Conservation (phyloP, 148 eudicot genomes). For the Silene conica region DNA sequence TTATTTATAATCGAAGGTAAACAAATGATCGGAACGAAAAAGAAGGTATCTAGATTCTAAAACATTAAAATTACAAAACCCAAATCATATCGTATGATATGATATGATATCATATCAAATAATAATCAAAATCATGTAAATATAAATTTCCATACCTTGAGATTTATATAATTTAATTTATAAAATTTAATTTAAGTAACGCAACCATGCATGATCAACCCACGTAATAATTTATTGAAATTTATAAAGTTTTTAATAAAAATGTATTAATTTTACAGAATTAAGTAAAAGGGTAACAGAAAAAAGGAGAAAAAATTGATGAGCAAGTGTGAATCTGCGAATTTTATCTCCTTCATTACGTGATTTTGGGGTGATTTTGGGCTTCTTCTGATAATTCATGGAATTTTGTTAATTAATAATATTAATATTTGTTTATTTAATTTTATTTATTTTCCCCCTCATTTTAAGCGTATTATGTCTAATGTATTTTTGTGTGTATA, state of each 20-base stretch:
- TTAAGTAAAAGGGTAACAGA: background rate
- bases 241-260: background rate
- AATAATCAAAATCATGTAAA: background rate
- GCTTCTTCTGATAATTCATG: background rate
- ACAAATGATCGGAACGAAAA: no score
- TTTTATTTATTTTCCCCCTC: background rate
- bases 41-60: no score
- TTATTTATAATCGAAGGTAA: no score
- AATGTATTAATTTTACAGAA: background rate
- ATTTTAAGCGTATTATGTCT: background rate
- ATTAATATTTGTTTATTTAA: background rate
- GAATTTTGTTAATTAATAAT: background rate
- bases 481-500: no score
- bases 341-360: background rate
- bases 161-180: background rate
- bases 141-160: background rate
- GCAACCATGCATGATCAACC: constrained; percentile 11
- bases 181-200: background rate
- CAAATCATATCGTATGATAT: background rate
- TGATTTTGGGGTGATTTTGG: constrained; percentile 6
- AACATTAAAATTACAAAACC: background rate
- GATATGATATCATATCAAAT: background rate
- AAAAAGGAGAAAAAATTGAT: background rate
- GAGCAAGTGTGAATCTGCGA: constrained; percentile 4
- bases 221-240: background rate